Percentiles rank a stretch among this genome's conserved stretches.
Conservation (phyloP, 2,329 filamentous ascomycete species). For the Whalleya microplaca region DNA sequence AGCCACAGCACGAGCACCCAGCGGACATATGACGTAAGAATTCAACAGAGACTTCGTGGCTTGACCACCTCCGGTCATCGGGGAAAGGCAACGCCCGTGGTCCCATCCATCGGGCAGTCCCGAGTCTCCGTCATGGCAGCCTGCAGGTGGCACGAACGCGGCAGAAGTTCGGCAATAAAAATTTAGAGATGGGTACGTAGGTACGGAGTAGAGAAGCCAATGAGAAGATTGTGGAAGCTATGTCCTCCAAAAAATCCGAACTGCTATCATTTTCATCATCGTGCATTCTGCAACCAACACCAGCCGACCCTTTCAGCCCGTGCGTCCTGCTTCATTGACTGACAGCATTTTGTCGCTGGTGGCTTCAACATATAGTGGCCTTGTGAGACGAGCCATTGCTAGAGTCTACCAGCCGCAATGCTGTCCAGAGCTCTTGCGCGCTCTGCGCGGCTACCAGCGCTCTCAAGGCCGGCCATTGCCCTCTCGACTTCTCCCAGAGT, state of each 20-base stretch:
- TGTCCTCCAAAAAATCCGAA: neutral
- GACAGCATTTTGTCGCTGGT: neutral
- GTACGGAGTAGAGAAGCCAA: too few species aligned
- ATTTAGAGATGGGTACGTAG: slow-evolving; percentile 16
- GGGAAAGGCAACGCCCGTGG: neutral
- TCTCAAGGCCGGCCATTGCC: slow-evolving; percentile 32
- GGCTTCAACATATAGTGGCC: neutral
- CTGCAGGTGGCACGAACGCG: too few species aligned
- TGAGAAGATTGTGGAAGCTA: too few species aligned
- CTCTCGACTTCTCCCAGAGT: slow-evolving; percentile 36
- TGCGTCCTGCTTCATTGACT: neutral
- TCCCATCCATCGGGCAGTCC: too few species aligned
- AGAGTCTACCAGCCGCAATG: slow-evolving; percentile 35
- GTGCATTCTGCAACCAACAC: neutral
- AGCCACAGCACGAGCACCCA: neutral
- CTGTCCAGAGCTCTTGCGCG: slow-evolving; percentile 44
- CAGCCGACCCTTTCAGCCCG: neutral
- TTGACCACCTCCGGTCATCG: neutral
- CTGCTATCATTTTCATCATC: neutral
- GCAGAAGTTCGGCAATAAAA: slow-evolving; percentile 23
- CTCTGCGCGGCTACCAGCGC: slow-evolving; percentile 40
- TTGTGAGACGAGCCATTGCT: neutral
- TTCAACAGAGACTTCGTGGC: neutral
- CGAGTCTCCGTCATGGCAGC: too few species aligned
- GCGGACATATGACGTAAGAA: neutral